These are phyloP conservation scores for Neospermospora avenae DNA, from an alignment of 2,329 filamentous ascomycete genomes.

Conservation along the genomic window DNA sequence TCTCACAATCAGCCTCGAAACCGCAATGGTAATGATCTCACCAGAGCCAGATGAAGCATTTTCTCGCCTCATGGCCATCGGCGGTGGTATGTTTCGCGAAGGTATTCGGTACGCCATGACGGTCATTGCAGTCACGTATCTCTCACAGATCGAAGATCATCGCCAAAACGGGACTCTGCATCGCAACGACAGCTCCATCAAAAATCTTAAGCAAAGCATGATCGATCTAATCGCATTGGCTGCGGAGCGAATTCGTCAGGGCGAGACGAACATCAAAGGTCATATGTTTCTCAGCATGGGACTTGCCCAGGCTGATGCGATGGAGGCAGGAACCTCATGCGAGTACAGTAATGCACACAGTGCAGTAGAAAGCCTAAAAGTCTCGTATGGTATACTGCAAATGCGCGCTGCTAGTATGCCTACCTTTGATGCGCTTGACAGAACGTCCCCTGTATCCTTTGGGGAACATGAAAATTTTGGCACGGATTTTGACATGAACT, in stretches of 20 bases:
- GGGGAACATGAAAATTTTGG: background rate
- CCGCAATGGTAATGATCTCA: slow-evolving; percentile 31
- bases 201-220: background rate
- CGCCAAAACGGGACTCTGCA: background rate
- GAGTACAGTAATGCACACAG: background rate
- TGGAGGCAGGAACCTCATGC: background rate
- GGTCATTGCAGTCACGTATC: slow-evolving; percentile 41
- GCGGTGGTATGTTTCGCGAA: slow-evolving; percentile 41
- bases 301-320: slow-evolving; percentile 10
- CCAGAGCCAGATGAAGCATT: slow-evolving; percentile 32
- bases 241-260: slow-evolving; percentile 36
- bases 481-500: background rate
- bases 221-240: slow-evolving; percentile 31
- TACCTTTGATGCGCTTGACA: background rate
- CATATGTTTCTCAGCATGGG: slow-evolving; percentile 36
- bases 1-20: slow-evolving; percentile 43
- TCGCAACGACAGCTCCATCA: background rate
- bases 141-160: slow-evolving; percentile 40
- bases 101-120: slow-evolving; percentile 36
- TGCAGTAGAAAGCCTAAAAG: background rate
- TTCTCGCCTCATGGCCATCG: slow-evolving; percentile 38
- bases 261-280: slow-evolving; percentile 43
- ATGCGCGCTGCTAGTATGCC: background rate
- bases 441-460: background rate
- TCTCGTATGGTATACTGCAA: background rate